Evolutionary conservation across 768 basidiomycete species (phyloP).

Genomic region (Xerocomus brunneocitrinus): DNA sequence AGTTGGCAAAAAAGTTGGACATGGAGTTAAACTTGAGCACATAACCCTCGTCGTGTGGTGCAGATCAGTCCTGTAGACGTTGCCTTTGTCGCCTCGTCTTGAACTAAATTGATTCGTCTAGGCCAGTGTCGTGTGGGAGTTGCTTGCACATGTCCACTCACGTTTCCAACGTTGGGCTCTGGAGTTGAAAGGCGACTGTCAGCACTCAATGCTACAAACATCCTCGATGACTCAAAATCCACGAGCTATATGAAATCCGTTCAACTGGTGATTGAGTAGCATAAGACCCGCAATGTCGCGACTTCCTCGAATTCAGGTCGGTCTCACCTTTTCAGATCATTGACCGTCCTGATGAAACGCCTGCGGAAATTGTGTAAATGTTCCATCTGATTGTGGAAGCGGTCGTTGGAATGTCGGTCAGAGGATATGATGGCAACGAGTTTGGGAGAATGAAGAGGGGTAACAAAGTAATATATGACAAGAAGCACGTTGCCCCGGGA

Average conservation of each 20-base stretch:
- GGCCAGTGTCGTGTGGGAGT: too few species aligned
- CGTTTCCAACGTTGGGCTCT: background rate
- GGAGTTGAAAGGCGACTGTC: background rate
- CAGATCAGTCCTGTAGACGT: slow-evolving; percentile 3
- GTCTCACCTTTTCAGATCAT: background rate
- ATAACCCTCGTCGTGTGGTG: slow-evolving; percentile 23
- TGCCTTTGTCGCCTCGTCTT: background rate
- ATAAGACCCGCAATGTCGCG: background rate
- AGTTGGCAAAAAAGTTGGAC: slow-evolving; percentile 46
- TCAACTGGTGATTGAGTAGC: background rate
- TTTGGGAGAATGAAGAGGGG: background rate
- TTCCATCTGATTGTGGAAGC: too few species aligned
- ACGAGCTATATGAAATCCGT: too few species aligned
- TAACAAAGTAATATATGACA: background rate
- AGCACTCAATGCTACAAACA: too few species aligned
- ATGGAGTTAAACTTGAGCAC: slow-evolving; percentile 31
- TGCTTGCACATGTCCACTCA: too few species aligned
- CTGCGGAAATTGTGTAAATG: too few species aligned
- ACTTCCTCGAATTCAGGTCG: background rate
- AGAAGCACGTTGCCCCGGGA: background rate
- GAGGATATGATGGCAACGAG: background rate
- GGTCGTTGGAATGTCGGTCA: too few species aligned
- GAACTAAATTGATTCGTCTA: background rate
- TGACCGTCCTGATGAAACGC: background rate
- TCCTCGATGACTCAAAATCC: too few species aligned